A percentile compares a stretch with the other conserved stretches of the same genome.
phyloP scores from a whole-genome alignment of 139 green algal genomes.

The Limnomonas spitsbergensis region DNA sequence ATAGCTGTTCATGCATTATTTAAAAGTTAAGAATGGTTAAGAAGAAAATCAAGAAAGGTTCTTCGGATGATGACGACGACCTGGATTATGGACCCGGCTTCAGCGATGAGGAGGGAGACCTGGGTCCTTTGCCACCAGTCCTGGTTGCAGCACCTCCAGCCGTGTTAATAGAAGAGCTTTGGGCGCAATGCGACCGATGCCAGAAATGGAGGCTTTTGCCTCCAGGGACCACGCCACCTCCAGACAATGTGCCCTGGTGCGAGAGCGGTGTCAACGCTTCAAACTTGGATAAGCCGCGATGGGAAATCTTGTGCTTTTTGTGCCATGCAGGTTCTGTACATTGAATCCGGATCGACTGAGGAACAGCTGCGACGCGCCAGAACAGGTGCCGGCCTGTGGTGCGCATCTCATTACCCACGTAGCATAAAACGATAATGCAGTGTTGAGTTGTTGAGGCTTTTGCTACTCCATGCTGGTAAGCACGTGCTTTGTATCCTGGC shows the following conservation, averaged over 20 bases:
- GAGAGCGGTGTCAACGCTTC: not conserved
- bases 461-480: too few relatives aligned
- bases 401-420: too few relatives aligned
- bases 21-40: not conserved
- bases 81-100: not conserved
- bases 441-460: too few relatives aligned
- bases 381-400: not conserved
- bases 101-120: not conserved
- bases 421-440: not conserved
- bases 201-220: constrained; percentile 18
- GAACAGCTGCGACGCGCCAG: constrained; percentile 8
- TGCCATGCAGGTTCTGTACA: constrained; percentile 14
- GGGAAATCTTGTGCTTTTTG: too few relatives aligned
- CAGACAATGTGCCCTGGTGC: constrained; percentile 16
- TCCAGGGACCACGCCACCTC: constrained; percentile 5
- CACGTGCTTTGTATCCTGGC: not conserved
- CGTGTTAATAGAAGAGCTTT: constrained; percentile 14
- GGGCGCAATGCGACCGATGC: constrained; percentile 12
- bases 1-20: too few relatives aligned
- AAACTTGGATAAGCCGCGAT: too few relatives aligned
- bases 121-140: not conserved
- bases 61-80: not conserved
- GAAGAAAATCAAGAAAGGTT: constrained; percentile 5
- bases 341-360: constrained; percentile 16
- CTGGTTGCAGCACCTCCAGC: not conserved